These are phyloP conservation scores for Purshia tridentata DNA, from an alignment of 306 rosid genomes.

Conservation along the genomic window DNA sequence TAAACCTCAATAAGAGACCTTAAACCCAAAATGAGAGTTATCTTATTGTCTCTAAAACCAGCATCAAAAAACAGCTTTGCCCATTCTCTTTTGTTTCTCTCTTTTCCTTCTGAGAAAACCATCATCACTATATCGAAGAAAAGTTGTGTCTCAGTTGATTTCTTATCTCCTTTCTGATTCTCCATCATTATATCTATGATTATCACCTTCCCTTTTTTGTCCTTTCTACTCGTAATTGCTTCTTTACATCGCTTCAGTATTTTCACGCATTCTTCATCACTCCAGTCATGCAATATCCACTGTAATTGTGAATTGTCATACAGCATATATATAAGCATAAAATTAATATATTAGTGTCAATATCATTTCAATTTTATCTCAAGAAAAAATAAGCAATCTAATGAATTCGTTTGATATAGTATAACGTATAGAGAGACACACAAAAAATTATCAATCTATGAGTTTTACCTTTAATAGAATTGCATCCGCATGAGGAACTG, in stretches of 20 bases:
- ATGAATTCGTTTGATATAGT: no score
- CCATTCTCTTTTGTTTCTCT: constrained; percentile 2
- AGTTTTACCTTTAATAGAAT: constrained; percentile 41
- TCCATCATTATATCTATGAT: constrained; percentile 46
- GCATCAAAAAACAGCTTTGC: constrained; percentile 32
- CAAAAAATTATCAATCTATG: no score
- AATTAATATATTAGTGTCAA: no score
- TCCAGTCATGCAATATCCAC: no score
- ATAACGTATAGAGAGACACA: no score
- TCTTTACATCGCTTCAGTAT: constrained; percentile 45
- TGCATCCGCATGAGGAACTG: constrained; percentile 43
- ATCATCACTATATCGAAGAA: no score
- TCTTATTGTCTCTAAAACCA: constrained; percentile 36
- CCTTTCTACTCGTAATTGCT: constrained; percentile 21
- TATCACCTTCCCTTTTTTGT: constrained; percentile 41
- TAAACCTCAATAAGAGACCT: constrained; percentile 39
- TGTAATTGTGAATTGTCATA: no score
- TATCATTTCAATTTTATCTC: no score
- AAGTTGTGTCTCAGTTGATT: constrained; percentile 22
- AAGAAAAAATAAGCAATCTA: no score
- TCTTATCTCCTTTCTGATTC: constrained; percentile 22
- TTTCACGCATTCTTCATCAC: constrained; percentile 40
- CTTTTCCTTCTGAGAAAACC: no score
- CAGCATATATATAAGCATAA: no score
- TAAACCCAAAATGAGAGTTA: constrained; percentile 30